Base-by-base conservation (phyloP, 2,329 filamentous ascomycete species). In the Alternaria brassicae region DNA sequence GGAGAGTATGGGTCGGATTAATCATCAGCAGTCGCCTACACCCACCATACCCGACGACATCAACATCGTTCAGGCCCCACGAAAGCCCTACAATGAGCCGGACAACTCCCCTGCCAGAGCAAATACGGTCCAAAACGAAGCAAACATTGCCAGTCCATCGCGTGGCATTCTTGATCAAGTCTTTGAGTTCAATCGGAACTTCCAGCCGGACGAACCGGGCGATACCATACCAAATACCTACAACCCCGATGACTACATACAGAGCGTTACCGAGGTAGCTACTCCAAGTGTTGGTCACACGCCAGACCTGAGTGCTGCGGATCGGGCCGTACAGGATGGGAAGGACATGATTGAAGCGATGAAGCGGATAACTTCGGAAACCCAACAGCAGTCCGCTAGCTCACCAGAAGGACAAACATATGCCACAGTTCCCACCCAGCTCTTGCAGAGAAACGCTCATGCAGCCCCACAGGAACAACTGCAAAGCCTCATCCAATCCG, bases 181-280 rank as follows among this genome's bases (percentile, higher is more conserved):
- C 45, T 39, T 71, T 10, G 70, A 73, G 10, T 74, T 71, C 65
- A 73, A 76, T 53, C 70, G 66, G 45, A 68, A 71, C 32, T 66
- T 77, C 40, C 71, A 76, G 23, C 67, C 75, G 48, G 67, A 77
- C 32, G 53, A 75, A 7, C 58, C 65, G 10, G 72, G 73, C 37
- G 75, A 77, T 49, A 77, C 75, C 27, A 72, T 77, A 19, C 75
- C 75, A 27, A 70, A 77, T 49, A 77, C 75, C 6, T 72, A 72
- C 45, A 72, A 77, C 37, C 71, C 73, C 1, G 79, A 81, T 19
- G 79, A 81, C 13, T 77, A 78, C 40, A 62, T 77, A 44, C 76
- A 75, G 59, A 83, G 80, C 62, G 80, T 79, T 15, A 83, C 81
- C 4, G 81, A 84, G 62, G 72, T 81, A 28, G 80, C 80, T 6